A percentile compares a stretch with the other conserved stretches of the same genome.
phyloP scores from a whole-genome alignment of 495 filamentous ascomycete species.

The Extremus antarcticus region DNA sequence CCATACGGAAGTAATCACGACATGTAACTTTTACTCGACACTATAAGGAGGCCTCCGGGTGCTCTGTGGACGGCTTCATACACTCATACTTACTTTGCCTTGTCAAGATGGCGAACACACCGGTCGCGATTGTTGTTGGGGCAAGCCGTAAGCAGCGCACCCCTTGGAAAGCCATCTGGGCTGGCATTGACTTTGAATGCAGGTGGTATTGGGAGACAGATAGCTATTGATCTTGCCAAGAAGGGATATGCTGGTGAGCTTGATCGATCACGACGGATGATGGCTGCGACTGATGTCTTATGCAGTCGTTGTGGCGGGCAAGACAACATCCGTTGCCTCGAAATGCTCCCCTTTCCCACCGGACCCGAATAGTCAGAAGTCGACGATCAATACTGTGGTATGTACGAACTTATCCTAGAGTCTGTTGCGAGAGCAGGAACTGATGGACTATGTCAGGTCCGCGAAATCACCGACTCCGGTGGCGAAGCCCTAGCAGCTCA shows the following conservation, averaged over 20 bases:
- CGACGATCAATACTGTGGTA: slow-evolving; percentile 73
- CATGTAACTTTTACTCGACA: neutral
- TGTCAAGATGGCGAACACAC: slow-evolving; percentile 5
- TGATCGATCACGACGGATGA: neutral
- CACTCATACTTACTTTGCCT: neutral
- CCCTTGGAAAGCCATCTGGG: neutral
- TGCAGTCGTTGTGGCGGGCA: slow-evolving; percentile 70
- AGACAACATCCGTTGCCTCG: slow-evolving; percentile 56
- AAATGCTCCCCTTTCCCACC: slow-evolving; percentile 56
- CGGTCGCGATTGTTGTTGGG: slow-evolving; percentile 17
- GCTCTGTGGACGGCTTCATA: neutral
- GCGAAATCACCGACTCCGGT: slow-evolving; percentile 60
- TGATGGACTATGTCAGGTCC: slow-evolving; percentile 22
- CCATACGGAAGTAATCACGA: neutral
- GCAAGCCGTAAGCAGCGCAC: neutral
- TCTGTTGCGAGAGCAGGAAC: neutral
- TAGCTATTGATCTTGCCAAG: slow-evolving; percentile 63
- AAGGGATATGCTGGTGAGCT: slow-evolving; percentile 56
- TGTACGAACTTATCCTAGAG: neutral
- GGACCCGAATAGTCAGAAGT: slow-evolving; percentile 65
- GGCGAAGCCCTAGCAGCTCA: slow-evolving; percentile 54
- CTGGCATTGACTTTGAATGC: slow-evolving; percentile 33
- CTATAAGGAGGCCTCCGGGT: neutral
- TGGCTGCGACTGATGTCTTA: neutral
- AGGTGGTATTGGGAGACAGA: slow-evolving; percentile 66